phyloP scores from a whole-genome alignment of 495 filamentous ascomycete genomes.

The Cercophora newfieldiana region DNA sequence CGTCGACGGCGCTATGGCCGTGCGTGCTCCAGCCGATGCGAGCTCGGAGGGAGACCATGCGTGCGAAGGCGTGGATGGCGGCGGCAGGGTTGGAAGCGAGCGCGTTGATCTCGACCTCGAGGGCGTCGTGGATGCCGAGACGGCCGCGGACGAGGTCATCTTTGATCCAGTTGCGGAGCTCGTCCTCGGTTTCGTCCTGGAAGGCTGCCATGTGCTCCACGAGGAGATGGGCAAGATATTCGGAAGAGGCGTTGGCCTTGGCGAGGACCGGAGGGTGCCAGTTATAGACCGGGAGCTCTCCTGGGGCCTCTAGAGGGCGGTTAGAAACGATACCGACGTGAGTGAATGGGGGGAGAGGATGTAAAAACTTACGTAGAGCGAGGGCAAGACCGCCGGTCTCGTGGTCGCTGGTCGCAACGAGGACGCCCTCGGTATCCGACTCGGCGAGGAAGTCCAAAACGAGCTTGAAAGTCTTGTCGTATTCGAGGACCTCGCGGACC shows the following conservation, averaged over 20 bases:
- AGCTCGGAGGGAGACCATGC: constrained; percentile 81
- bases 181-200: constrained; percentile 33
- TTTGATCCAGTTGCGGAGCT: constrained; percentile 59
- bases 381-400: constrained; percentile 88
- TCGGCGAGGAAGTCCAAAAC: constrained; percentile 83
- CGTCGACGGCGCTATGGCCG: constrained; percentile 85
- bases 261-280: constrained; percentile 84
- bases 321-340: constrained; percentile 18
- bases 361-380: constrained; percentile 63
- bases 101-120: constrained; percentile 65
- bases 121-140: constrained; percentile 75
- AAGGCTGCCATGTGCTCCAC: constrained; percentile 49
- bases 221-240: constrained; percentile 64
- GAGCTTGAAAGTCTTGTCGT: constrained; percentile 79
- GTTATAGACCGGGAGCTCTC: constrained; percentile 60
- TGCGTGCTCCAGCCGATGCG: constrained; percentile 93
- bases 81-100: constrained; percentile 57
- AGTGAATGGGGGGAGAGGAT: neutral
- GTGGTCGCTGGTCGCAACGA: constrained; percentile 90
- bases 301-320: constrained; percentile 31
- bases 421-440: constrained; percentile 68
- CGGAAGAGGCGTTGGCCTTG: constrained; percentile 76
- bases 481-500: constrained; percentile 90
- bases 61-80: constrained; percentile 65
- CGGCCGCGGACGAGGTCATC: constrained; percentile 59